Percentiles rank a stretch among this genome's conserved stretches.
Evolutionary conservation across 2,329 filamentous ascomycete genomes (phyloP).

Genomic region (Magnaporthiopsis rhizophila): DNA sequence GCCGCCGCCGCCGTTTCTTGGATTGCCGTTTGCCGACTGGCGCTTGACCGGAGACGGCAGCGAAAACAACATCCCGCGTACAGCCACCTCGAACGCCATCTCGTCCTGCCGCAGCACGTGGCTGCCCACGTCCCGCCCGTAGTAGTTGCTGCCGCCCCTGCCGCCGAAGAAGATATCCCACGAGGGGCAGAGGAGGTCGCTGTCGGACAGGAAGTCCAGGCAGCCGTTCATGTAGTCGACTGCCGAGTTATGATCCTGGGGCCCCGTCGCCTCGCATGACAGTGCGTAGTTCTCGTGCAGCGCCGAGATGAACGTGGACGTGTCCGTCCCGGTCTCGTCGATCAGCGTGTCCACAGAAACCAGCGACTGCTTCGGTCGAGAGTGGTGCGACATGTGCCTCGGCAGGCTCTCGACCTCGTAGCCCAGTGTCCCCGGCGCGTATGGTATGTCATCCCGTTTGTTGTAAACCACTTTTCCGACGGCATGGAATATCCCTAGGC

Average conservation of each 20-base stretch:
- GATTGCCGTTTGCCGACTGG: conserved; percentile 40
- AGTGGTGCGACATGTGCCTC: conserved; percentile 45
- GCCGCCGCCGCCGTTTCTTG: conserved; percentile 26
- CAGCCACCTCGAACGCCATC: conserved; percentile 85
- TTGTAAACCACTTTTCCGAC: conserved; percentile 96
- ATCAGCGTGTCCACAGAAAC: conserved; percentile 70
- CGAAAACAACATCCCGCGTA: conserved; percentile 76
- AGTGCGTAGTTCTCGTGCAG: conserved; percentile 72
- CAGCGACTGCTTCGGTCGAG: conserved; percentile 54
- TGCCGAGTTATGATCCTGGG: conserved; percentile 47
- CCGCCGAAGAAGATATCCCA: conserved; percentile 60
- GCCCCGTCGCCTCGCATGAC: conserved; percentile 60
- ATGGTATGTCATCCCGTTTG: conserved; percentile 59
- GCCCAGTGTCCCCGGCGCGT: conserved; percentile 27
- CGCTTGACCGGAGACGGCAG: conserved; percentile 80
- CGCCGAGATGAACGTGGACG: conserved; percentile 34
- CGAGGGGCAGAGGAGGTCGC: conserved; percentile 74
- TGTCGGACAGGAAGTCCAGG: conserved; percentile 77
- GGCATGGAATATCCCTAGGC: conserved; percentile 89
- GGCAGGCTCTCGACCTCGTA: conserved; percentile 48
- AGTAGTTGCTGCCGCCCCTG: conserved; percentile 41
- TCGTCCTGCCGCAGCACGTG: conserved; percentile 86
- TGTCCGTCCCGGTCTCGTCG: conserved; percentile 89
- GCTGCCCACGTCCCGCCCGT: conserved; percentile 48
- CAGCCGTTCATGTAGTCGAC: conserved; percentile 78